A percentile compares a stretch with the other conserved stretches of the same genome.
These are phyloP conservation scores for Kickxella alabastrina DNA, from an alignment of 192 early-diverging fungal species.

Conservation along the genomic window DNA sequence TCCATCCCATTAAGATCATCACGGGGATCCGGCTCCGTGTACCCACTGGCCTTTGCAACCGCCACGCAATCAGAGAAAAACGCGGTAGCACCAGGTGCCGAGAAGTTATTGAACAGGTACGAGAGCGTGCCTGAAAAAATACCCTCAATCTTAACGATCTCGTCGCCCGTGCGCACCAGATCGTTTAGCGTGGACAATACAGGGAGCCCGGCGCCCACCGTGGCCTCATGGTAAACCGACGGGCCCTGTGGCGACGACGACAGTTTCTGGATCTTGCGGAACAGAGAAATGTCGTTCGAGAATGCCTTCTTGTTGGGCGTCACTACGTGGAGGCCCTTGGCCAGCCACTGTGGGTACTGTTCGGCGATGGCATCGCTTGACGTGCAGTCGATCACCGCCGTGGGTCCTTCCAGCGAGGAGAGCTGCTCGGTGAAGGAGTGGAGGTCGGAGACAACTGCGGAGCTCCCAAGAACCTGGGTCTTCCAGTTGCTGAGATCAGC, in stretches of 20 bases:
- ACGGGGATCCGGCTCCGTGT: conserved; percentile 97
- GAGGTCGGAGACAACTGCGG: conserved; percentile 49
- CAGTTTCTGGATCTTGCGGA: conserved; percentile 66
- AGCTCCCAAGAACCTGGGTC: conserved; percentile 39
- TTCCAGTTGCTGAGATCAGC: conserved; percentile 54
- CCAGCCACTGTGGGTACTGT: conserved; percentile 81
- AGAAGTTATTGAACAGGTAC: conserved; percentile 99
- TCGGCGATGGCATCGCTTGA: conserved; percentile 72
- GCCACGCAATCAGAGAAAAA: conserved; percentile 86
- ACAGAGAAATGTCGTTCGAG: conserved; percentile 68
- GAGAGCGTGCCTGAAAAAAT: conserved; percentile 96
- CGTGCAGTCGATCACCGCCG: conserved; percentile 90
- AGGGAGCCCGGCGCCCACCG: conserved; percentile 96
- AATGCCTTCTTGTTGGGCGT: conserved; percentile 99
- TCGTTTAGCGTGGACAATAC: conserved; percentile 88
- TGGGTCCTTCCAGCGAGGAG: conserved; percentile 50
- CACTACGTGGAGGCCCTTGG: conserved; percentile 76
- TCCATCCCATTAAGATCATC: conserved; percentile 99
- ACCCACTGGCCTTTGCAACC: conserved; percentile 88
- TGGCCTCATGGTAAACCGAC: conserved; percentile 86
- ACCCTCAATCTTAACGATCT: conserved; percentile 90
- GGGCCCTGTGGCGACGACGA: conserved; percentile 52
- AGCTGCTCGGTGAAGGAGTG: conserved; percentile 56
- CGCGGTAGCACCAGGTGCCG: conserved; percentile 56
- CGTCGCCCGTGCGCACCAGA: conserved; percentile 87